Conservation (phyloP, 164 flowering plant species). For the Litsea cubeba region DNA sequence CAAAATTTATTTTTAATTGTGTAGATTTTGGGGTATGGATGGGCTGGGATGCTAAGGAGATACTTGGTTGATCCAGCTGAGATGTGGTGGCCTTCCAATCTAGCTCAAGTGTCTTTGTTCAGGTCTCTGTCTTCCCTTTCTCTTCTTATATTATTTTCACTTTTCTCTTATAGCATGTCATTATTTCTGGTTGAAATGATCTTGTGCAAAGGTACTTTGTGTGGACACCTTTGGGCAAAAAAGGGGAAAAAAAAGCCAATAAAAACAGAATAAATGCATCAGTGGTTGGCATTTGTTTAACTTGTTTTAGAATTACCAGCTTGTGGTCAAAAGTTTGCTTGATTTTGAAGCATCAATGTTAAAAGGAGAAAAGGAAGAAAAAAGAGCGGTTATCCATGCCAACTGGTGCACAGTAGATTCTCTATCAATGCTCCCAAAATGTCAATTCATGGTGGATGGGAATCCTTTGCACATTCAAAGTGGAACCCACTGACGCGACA, state of each 20-base stretch:
- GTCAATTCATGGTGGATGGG: neutral
- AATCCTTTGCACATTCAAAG: neutral
- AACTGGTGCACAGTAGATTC: too few relatives aligned
- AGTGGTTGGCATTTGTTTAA: neutral
- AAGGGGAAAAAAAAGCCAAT: neutral
- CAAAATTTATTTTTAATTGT: conserved; percentile 1
- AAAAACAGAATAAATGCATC: neutral
- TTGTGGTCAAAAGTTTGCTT: neutral
- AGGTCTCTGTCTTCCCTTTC: conserved; percentile 35
- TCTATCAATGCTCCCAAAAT: neutral
- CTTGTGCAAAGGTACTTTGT: conserved; percentile 1
- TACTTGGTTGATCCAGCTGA: conserved; percentile 81
- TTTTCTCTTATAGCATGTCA: neutral
- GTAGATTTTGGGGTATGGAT: conserved; percentile 90
- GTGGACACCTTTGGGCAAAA: conserved; percentile 1
- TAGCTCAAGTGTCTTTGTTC: conserved; percentile 90
- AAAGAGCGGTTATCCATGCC: neutral
- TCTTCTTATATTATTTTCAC: neutral
- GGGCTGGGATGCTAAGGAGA: conserved; percentile 88
- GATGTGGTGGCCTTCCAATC: conserved; percentile 98
- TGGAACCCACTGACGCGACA: neutral
- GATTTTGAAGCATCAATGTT: neutral
- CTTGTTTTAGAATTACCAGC: neutral
- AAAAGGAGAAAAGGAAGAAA: neutral
- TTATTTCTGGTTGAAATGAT: conserved; percentile 1